Conservation (phyloP, 306 rosid species). For the Fragaria vesca region DNA sequence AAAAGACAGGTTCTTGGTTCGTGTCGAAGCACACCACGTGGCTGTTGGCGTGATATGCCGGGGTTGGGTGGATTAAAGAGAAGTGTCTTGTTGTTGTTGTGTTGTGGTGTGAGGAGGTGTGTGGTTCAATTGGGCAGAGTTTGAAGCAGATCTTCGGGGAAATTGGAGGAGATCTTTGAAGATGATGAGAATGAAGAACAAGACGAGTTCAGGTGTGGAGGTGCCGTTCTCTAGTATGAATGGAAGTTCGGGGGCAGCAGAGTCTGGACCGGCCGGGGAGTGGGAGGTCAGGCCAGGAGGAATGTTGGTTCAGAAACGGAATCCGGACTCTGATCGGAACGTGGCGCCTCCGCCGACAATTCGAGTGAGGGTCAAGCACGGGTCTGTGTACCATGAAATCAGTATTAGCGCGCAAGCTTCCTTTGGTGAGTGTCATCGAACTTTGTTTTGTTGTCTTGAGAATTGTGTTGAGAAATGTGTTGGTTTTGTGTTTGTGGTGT, state of each 20-base stretch:
- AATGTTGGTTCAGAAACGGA: constrained; percentile 89
- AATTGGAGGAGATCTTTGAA: not conserved
- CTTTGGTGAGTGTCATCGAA: constrained; percentile 51
- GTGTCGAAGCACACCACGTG: constrained; percentile 22
- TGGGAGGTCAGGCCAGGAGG: constrained; percentile 99
- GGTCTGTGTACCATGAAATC: constrained; percentile 78
- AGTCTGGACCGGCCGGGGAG: constrained; percentile 45
- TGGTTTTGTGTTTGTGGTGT: constrained; percentile 9
- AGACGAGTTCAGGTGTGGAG: constrained; percentile 45
- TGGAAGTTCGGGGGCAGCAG: constrained; percentile 42
- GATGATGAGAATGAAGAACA: constrained; percentile 84
- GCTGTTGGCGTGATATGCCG: constrained; percentile 47
- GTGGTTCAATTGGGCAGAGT: constrained; percentile 39
- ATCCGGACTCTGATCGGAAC: constrained; percentile 56
- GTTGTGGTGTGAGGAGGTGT: not conserved
- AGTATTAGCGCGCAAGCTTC: constrained; percentile 76
- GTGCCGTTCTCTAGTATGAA: constrained; percentile 31
- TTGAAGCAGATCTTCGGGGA: constrained; percentile 42
- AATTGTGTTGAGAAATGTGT: not conserved
- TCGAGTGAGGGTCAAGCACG: constrained; percentile 76
- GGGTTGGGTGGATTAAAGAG: constrained; percentile 35
- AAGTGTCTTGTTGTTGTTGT: constrained; percentile 21
- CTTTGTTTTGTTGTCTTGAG: not conserved
- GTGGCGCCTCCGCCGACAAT: constrained; percentile 60
- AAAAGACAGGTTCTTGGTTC: constrained; percentile 9